Conservation (phyloP, 495 filamentous ascomycete genomes). For the Lepidopterella palustris region DNA sequence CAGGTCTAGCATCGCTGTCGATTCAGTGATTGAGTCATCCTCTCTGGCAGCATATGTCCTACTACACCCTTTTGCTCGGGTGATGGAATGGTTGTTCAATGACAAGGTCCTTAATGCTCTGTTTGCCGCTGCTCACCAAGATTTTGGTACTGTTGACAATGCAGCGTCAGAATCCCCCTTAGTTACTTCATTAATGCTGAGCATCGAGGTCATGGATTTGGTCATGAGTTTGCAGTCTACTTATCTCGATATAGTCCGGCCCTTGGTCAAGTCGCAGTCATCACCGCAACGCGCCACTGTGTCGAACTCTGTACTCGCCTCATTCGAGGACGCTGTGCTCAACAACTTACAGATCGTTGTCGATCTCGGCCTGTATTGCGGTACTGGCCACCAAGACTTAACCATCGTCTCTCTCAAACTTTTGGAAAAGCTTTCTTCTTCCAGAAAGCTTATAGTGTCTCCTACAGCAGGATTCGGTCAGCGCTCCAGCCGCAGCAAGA, state of each 20-base stretch:
- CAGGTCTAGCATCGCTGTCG: conserved; percentile 62
- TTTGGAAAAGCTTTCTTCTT: conserved; percentile 76
- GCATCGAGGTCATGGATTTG: conserved; percentile 71
- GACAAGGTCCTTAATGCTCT: conserved; percentile 75
- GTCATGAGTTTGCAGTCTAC: conserved; percentile 83
- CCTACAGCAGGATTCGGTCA: conserved; percentile 27
- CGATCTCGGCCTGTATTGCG: conserved; percentile 75
- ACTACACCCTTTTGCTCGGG: conserved; percentile 83
- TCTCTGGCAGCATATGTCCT: conserved; percentile 69
- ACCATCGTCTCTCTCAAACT: conserved; percentile 70
- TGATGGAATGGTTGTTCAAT: conserved; percentile 97
- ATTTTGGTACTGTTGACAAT: conserved; percentile 58
- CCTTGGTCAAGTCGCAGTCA: conserved; percentile 53
- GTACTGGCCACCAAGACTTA: conserved; percentile 67
- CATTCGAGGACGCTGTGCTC: conserved; percentile 87
- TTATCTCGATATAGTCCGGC: conserved; percentile 78
- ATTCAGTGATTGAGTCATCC: conserved; percentile 61
- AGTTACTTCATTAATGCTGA: conserved; percentile 63
- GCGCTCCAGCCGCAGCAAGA: conserved; percentile 60
- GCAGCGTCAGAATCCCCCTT: conserved; percentile 65
- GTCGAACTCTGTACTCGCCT: conserved; percentile 65
- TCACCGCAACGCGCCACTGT: conserved; percentile 42
- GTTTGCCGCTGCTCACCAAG: conserved; percentile 67
- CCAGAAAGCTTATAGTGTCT: conserved; percentile 56
- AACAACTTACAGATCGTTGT: conserved; percentile 69